Evolutionary conservation across 2,329 filamentous ascomycete species (phyloP).

Genomic region (Sclerotinia subarctica): DNA sequence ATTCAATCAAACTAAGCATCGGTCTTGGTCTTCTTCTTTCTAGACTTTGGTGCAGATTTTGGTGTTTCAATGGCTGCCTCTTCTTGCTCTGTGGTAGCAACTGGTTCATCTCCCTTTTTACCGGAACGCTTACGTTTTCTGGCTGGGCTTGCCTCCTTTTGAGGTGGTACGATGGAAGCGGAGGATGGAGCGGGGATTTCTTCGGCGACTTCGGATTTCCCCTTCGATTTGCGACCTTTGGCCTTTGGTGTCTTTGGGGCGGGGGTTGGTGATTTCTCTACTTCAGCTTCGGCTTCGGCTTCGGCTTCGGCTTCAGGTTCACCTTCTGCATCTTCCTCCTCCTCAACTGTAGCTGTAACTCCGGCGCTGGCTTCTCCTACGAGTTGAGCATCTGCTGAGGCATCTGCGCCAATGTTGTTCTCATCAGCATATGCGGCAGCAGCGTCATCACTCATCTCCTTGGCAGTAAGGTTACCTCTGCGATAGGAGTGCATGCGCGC

Average conservation of each 20-base stretch:
- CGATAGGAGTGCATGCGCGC: conserved; percentile 64
- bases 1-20: conserved; percentile 45
- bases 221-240: conserved; percentile 42
- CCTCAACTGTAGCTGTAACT: conserved; percentile 22
- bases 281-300: conserved; percentile 38
- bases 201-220: conserved; percentile 37
- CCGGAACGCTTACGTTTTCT: conserved; percentile 60
- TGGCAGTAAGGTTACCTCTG: conserved; percentile 54
- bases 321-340: conserved; percentile 38
- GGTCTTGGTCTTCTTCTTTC: conserved; percentile 48
- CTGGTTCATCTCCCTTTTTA: conserved; percentile 43
- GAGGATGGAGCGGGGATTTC: conserved; percentile 24
- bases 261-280: conserved; percentile 46
- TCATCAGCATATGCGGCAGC: conserved; percentile 59
- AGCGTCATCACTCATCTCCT: conserved; percentile 60
- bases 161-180: conserved; percentile 27
- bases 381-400: conserved; percentile 36
- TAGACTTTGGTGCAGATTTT: conserved; percentile 33
- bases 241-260: conserved; percentile 56
- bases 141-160: conserved; percentile 46
- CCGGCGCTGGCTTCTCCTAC: conserved; percentile 52
- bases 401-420: conserved; percentile 52
- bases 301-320: conserved; percentile 42
- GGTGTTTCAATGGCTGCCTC: conserved; percentile 41
- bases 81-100: conserved; percentile 43